phyloP scores from a whole-genome alignment of 2,329 filamentous ascomycete genomes.

The Aspergillus sp. region DNA sequence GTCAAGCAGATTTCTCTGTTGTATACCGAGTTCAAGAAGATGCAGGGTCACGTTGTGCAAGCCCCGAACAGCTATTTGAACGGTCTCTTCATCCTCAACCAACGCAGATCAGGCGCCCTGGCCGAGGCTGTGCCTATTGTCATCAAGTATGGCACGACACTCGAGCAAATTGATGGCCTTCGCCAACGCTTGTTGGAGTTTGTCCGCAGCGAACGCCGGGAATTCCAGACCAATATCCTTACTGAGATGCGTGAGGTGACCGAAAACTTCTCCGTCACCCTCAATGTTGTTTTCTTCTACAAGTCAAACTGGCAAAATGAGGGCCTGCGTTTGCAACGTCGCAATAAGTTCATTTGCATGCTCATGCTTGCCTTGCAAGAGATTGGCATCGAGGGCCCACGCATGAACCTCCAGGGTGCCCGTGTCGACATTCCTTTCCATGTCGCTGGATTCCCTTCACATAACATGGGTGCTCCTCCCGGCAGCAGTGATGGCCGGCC shows the following conservation, averaged over 20 bases:
- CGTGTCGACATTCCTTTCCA: slow-evolving; percentile 69
- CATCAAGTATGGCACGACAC: slow-evolving; percentile 84
- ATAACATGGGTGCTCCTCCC: slow-evolving; percentile 46
- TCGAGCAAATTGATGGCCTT: slow-evolving; percentile 79
- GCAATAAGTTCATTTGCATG: slow-evolving; percentile 93
- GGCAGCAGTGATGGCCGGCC: slow-evolving; percentile 49
- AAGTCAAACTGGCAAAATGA: slow-evolving; percentile 98
- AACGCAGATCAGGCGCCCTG: slow-evolving; percentile 82
- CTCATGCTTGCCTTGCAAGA: slow-evolving; percentile 84
- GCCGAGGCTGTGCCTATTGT: slow-evolving; percentile 82
- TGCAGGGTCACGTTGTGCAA: slow-evolving; percentile 94
- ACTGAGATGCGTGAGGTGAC: slow-evolving; percentile 79
- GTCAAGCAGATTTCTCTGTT: slow-evolving; percentile 91
- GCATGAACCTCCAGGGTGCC: slow-evolving; percentile 70
- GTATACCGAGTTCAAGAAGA: slow-evolving; percentile 98
- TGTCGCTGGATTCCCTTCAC: slow-evolving; percentile 53
- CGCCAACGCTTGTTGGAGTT: slow-evolving; percentile 81
- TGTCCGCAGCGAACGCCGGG: slow-evolving; percentile 80
- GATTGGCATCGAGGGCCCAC: slow-evolving; percentile 81
- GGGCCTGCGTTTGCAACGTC: slow-evolving; percentile 79
- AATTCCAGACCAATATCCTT: slow-evolving; percentile 82
- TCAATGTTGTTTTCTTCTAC: slow-evolving; percentile 97
- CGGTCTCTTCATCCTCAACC: slow-evolving; percentile 90
- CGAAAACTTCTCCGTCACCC: slow-evolving; percentile 79
- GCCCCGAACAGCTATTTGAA: slow-evolving; percentile 94